Evolutionary conservation across 2,329 filamentous ascomycete genomes (phyloP).

Genomic region (Exophiala phaeomuriformis): DNA sequence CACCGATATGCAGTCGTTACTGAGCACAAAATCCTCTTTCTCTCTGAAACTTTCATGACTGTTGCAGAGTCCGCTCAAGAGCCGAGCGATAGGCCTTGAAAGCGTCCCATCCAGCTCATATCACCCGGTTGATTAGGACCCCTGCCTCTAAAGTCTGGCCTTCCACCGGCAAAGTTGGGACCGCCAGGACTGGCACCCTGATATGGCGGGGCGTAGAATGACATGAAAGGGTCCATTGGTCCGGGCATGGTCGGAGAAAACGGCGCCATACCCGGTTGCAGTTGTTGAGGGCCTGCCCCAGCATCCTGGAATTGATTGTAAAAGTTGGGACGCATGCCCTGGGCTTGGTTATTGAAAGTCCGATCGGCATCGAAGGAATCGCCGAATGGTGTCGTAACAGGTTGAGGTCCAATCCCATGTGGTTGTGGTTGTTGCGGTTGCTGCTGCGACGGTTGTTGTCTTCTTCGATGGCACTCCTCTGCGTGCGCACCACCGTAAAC

Average conservation of each 20-base stretch:
- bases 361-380: conserved; percentile 22
- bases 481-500: conserved; percentile 18
- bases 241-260: conserved; percentile 27
- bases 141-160: conserved; percentile 22
- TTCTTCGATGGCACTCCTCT: conserved; percentile 19
- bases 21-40: conserved; percentile 7
- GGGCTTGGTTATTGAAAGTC: conserved; percentile 18
- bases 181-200: conserved; percentile 18
- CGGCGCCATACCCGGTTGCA: conserved; percentile 29
- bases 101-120: conserved; percentile 24
- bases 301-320: conserved; percentile 19
- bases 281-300: conserved; percentile 25
- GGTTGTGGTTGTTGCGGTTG: conserved; percentile 14
- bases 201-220: conserved; percentile 30
- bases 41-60: conserved; percentile 2
- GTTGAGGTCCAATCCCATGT: conserved; percentile 9
- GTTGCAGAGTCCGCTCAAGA: conserved; percentile 34
- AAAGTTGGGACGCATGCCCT: conserved; percentile 10
- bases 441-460: conserved; percentile 28
- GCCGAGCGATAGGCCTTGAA: conserved; percentile 64
- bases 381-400: conserved; percentile 21
- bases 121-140: conserved; percentile 32
- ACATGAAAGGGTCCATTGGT: conserved; percentile 27
- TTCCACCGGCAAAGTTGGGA: conserved; percentile 24
- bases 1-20: conserved; percentile 5